phyloP scores from a whole-genome alignment of 2,329 filamentous ascomycete species.

The Diaporthe nobilis region DNA sequence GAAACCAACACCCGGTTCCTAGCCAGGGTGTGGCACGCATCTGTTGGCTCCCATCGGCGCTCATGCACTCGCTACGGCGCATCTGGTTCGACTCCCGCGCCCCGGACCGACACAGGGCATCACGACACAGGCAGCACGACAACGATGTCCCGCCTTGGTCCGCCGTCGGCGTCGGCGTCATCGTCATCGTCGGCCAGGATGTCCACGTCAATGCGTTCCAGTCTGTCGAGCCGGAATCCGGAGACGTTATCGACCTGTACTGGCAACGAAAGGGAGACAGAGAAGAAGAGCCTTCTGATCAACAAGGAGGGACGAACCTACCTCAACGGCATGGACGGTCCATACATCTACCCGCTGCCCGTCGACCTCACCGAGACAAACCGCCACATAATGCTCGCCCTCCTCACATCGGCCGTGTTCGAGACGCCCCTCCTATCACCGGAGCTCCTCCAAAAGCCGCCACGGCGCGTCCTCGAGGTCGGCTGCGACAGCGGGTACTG shows the following conservation, averaged over 20 bases:
- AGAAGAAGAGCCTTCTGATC: not conserved
- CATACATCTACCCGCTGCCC: slow-evolving; percentile 72
- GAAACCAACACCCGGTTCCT: not conserved
- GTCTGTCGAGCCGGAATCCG: not conserved
- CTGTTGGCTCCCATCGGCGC: not conserved
- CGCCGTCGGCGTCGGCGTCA: not conserved
- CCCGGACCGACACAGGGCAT: not conserved
- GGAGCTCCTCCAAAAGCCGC: slow-evolving; percentile 55
- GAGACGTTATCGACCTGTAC: not conserved
- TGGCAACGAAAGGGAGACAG: not conserved
- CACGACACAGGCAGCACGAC: not conserved
- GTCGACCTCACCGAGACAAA: slow-evolving; percentile 75
- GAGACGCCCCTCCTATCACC: slow-evolving; percentile 56
- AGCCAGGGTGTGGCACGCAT: not conserved
- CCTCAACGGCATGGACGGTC: not conserved
- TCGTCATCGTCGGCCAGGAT: not conserved
- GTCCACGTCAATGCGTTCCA: not conserved
- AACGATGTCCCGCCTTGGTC: not conserved
- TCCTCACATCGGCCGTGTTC: slow-evolving; percentile 69
- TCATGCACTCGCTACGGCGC: not conserved
- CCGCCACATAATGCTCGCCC: slow-evolving; percentile 72
- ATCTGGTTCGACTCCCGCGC: not conserved
- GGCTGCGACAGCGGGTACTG: slow-evolving; percentile 75
- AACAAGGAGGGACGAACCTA: slow-evolving; percentile 4
- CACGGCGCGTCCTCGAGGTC: slow-evolving; percentile 71